Conservation (phyloP, 768 basidiomycete species). For the Fibroporia radiculosa region DNA sequence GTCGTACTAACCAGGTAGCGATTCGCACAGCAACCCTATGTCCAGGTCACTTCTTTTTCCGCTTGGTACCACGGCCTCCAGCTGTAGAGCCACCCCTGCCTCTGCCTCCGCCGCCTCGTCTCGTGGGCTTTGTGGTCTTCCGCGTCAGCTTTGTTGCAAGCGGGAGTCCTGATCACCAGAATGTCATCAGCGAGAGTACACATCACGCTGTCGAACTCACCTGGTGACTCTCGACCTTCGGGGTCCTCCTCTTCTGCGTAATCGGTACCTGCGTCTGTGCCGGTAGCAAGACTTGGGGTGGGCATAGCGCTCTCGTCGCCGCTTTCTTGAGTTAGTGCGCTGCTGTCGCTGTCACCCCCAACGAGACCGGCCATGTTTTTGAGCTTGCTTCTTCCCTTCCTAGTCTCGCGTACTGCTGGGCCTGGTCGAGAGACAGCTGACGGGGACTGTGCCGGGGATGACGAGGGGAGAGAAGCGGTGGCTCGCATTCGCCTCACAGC, state of each 20-base stretch:
- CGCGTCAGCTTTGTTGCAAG: conserved; percentile 14
- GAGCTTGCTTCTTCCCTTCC: conserved; percentile 38
- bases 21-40: too few species aligned
- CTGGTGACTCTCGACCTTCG: conserved; percentile 55
- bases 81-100: conserved; percentile 22
- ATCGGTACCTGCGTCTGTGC: conserved; percentile 63
- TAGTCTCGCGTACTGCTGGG: conserved; percentile 31
- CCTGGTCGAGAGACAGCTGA: conserved; percentile 23
- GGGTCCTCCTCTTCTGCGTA: conserved; percentile 59
- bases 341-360: conserved; percentile 78
- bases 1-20: too few species aligned
- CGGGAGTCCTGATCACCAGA: conserved; percentile 5
- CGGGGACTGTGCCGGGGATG: conserved; percentile 41
- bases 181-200: conserved; percentile 5
- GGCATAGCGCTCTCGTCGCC: conserved; percentile 60
- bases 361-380: conserved; percentile 63
- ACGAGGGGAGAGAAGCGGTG: conserved; percentile 56
- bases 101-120: conserved; percentile 19
- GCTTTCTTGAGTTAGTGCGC: conserved; percentile 76
- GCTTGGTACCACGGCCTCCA: conserved; percentile 33
- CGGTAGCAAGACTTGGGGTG: conserved; percentile 63
- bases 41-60: conserved; percentile 36
- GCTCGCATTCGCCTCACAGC: conserved; percentile 55
- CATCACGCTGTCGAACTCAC: conserved; percentile 26
- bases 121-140: conserved; percentile 25